phyloP scores from a whole-genome alignment of 106 monocot genomes.

The Dioscorea alata region DNA sequence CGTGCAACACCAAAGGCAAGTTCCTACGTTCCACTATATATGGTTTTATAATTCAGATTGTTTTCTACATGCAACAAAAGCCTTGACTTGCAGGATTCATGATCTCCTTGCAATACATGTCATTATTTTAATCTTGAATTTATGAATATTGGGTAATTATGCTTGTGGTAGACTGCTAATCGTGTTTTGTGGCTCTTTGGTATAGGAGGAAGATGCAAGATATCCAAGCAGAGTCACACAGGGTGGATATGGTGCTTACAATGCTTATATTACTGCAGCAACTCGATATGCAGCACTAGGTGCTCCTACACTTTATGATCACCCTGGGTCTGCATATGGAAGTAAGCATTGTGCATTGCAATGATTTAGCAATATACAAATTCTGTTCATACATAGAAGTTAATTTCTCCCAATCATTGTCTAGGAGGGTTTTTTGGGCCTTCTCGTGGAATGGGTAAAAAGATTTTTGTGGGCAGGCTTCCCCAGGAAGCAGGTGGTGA shows the following conservation, averaged over 20 bases:
- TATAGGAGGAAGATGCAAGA: constrained; percentile 70
- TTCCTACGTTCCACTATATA: too few species aligned
- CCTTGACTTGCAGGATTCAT: too few species aligned
- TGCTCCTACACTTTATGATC: constrained; percentile 93
- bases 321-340: constrained; percentile 63
- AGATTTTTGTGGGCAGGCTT: constrained; percentile 97
- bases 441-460: constrained; percentile 69
- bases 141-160: too few species aligned
- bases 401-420: constrained; percentile 1
- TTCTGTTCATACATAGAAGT: background rate
- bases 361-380: background rate
- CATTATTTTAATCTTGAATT: too few species aligned
- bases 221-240: constrained; percentile 54
- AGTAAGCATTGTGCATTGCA: constrained; percentile 32
- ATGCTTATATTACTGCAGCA: constrained; percentile 86
- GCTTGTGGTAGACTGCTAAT: background rate
- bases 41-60: background rate
- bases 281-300: constrained; percentile 90
- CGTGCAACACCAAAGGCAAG: constrained; percentile 92
- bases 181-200: constrained; percentile 1
- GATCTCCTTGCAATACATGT: too few species aligned
- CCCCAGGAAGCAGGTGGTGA: constrained; percentile 85
- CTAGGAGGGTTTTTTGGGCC: constrained; percentile 51
- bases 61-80: background rate
- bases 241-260: constrained; percentile 93